Evolutionary conservation across 2,329 filamentous ascomycete species (phyloP), one percentile per base, ranked within the genome.

Genomic region (Scedosporium aurantiacum): DNA sequence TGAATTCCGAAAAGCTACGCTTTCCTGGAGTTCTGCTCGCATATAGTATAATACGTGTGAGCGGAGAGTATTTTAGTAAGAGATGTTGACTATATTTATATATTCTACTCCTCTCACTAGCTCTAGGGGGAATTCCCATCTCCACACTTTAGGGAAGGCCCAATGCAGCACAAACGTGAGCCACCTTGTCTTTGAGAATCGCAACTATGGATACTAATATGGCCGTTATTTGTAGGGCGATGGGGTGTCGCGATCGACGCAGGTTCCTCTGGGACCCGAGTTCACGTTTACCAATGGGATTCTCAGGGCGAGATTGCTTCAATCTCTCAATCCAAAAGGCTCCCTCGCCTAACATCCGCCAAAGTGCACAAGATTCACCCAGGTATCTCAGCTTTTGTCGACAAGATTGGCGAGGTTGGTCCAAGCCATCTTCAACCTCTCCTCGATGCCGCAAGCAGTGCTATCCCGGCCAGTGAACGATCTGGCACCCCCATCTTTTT

Each of bases 241-340:
- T 97, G 95, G 81, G 94, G 92, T 72, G 90, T 97, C 69, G 92
- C 99, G 71, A 84, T 99, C 70, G 94, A 99, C 82, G 94, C 94
- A 72, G 94, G 94, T 68, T 97, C 94, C 74, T 97, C 94, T 74
- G 93, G 94, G 72, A 97, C 93, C 69, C 89, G 94, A 72, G 82
- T 96, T 65, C 91, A 99, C 74, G 85, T 99, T 62, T 99, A 99
- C 76, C 85, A 87, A 74, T 99, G 94, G 94, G 84, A 92, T 70
- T 88, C 95, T 70, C 86, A 86, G 65, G 78, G 83, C 68, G 79
- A 85, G 64, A 76, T 86, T 61, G 67, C 71, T 25, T 69, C 70
- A 12, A 16, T 60, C 65, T 16, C 62, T 67, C 3, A 67, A 75
- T 60, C 63, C 18, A 21, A 21, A 63, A 65, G 81, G 58, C 77